phyloP scores from a whole-genome alignment of 768 basidiomycete species.

The Lepiota venenata region DNA sequence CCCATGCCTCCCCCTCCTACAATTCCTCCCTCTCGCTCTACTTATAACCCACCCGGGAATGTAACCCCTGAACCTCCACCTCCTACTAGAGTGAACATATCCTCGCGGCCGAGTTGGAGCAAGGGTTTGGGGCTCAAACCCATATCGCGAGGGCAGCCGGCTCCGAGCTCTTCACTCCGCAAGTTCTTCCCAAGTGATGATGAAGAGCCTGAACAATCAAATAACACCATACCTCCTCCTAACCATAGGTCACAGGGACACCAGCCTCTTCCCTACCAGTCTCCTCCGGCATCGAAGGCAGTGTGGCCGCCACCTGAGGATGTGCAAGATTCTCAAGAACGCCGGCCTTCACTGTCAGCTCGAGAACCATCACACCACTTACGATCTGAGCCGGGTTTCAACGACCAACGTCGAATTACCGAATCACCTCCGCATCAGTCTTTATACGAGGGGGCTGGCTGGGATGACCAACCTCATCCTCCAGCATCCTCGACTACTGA shows the following conservation, averaged over 20 bases:
- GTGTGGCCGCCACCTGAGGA: constrained; percentile 7
- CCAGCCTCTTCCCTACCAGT: neutral
- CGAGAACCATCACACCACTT: constrained; percentile 5
- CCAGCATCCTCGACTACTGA: neutral
- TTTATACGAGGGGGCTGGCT: neutral
- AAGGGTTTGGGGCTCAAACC: constrained; percentile 58
- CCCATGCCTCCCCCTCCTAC: constrained; percentile 10
- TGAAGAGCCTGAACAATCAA: constrained; percentile 44
- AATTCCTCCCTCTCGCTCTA: constrained; percentile 5
- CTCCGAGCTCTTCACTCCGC: constrained; percentile 52
- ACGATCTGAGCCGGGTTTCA: neutral
- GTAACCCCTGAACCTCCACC: neutral
- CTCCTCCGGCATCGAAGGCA: neutral
- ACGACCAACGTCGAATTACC: neutral
- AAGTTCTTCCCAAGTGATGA: constrained; percentile 85
- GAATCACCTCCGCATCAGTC: neutral
- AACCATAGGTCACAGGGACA: neutral
- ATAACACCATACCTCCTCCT: neutral
- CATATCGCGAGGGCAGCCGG: constrained; percentile 41
- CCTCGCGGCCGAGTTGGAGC: constrained; percentile 8
- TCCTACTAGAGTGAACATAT: constrained; percentile 4
- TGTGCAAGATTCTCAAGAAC: neutral
- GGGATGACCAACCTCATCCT: neutral
- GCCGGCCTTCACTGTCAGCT: neutral
- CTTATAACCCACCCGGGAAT: neutral